A percentile compares a stretch with the other conserved stretches of the same genome.
Evolutionary conservation across 495 filamentous ascomycete species (phyloP).

Genomic region (Chaetomium fimeti): DNA sequence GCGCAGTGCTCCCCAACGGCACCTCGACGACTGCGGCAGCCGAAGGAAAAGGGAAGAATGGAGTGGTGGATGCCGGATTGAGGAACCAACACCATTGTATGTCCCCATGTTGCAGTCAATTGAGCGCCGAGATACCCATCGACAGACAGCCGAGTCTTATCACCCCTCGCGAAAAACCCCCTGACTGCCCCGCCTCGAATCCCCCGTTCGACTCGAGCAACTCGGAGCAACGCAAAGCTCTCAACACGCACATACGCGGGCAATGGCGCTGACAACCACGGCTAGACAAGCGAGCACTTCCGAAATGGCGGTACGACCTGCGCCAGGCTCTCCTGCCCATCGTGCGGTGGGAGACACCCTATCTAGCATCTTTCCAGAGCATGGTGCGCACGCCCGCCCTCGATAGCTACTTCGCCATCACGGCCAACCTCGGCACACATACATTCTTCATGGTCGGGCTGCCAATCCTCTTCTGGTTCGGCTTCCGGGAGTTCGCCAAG

Average conservation of each 20-base stretch:
- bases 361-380: slow-evolving; percentile 81
- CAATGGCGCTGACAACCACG: slow-evolving; percentile 14
- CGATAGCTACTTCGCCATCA: slow-evolving; percentile 94
- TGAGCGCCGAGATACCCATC: neutral
- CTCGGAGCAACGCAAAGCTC: neutral
- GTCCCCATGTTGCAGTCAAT: slow-evolving; percentile 27
- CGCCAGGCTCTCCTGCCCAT: slow-evolving; percentile 81
- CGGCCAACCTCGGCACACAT: slow-evolving; percentile 95
- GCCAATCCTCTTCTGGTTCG: slow-evolving; percentile 95
- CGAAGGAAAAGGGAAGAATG: slow-evolving; percentile 26
- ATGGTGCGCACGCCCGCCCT: slow-evolving; percentile 73
- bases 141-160: neutral
- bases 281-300: slow-evolving; percentile 77
- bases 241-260: neutral
- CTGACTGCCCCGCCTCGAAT: slow-evolving; percentile 2
- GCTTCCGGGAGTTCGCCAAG: slow-evolving; percentile 73
- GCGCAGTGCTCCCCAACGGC: slow-evolving; percentile 32
- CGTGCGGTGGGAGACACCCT: slow-evolving; percentile 91
- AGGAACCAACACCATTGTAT: slow-evolving; percentile 74
- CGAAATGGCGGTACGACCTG: slow-evolving; percentile 82
- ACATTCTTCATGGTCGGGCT: slow-evolving; percentile 97
- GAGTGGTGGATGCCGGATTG: slow-evolving; percentile 67
- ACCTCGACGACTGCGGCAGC: slow-evolving; percentile 23
- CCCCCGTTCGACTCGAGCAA: neutral
- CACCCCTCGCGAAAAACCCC: neutral